phyloP scores from a whole-genome alignment of 2,329 filamentous ascomycete species.

The Scedosporium dehoogii region DNA sequence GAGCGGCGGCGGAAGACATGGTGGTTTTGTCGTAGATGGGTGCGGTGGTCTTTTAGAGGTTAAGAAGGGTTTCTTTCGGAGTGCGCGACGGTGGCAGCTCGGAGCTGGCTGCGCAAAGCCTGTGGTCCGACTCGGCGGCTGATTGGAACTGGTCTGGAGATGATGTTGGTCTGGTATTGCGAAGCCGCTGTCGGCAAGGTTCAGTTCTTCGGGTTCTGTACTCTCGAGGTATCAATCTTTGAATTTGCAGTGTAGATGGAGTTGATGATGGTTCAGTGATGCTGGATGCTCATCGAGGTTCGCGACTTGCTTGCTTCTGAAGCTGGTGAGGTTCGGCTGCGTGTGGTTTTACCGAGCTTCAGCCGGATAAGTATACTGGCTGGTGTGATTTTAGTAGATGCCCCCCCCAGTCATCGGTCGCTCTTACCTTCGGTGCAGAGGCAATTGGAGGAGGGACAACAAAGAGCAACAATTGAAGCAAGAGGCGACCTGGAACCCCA shows the following conservation, averaged over 20 bases:
- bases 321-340: background rate
- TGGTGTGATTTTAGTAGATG: background rate
- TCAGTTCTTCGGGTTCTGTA: background rate
- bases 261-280: background rate
- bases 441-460: slow-evolving; percentile 3
- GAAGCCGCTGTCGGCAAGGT: background rate
- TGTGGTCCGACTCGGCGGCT: background rate
- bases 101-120: background rate
- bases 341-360: background rate
- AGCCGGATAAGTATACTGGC: background rate
- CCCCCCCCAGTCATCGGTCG: background rate
- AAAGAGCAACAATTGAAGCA: background rate
- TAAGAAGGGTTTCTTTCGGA: background rate
- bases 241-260: too few relatives aligned
- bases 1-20: slow-evolving; percentile 7
- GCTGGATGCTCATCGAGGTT: background rate
- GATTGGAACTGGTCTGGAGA: background rate
- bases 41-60: background rate
- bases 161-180: background rate
- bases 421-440: slow-evolving; percentile 6
- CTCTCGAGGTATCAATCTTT: too few relatives aligned
- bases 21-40: background rate
- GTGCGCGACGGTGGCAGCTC: background rate
- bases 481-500: background rate
- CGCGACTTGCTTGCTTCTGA: background rate